These are phyloP conservation scores for Rhinocladiella mackenziei DNA, from an alignment of 2,329 filamentous ascomycete genomes.

Conservation along the genomic window DNA sequence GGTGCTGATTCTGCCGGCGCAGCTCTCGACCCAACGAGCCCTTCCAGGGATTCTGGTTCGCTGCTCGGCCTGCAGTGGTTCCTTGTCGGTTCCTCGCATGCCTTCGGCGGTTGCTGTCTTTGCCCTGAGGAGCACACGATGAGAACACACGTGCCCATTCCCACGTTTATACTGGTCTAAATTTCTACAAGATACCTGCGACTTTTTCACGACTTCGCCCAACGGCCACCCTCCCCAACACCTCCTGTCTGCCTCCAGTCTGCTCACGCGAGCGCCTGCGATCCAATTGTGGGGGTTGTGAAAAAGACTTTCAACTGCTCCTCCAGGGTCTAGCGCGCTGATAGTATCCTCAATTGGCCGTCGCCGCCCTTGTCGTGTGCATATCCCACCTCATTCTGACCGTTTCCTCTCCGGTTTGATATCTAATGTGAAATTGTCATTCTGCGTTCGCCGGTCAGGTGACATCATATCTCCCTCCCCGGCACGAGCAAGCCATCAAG, in stretches of 20 bases:
- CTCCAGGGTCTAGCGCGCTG: slow-evolving; percentile 5
- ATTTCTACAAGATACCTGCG: slow-evolving; percentile 1
- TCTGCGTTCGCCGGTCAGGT: slow-evolving; percentile 13
- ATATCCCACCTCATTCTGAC: slow-evolving; percentile 19
- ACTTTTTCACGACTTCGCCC: too few relatives aligned
- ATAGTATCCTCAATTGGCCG: slow-evolving; percentile 16
- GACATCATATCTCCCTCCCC: slow-evolving; percentile 12
- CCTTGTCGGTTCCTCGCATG: slow-evolving; percentile 10
- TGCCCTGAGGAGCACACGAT: slow-evolving; percentile 19
- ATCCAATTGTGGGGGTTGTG: slow-evolving; percentile 17
- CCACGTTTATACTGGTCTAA: slow-evolving; percentile 27
- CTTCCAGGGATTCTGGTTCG: slow-evolving; percentile 15
- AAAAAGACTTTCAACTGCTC: too few relatives aligned
- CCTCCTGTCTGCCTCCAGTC: too few relatives aligned
- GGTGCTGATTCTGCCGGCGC: background rate
- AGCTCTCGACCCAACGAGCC: slow-evolving; percentile 3
- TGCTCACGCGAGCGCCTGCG: slow-evolving; percentile 27
- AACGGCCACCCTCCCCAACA: slow-evolving; percentile 1
- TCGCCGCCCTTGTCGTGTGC: slow-evolving; percentile 13
- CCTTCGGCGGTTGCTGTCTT: background rate
- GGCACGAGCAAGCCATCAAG: too few relatives aligned
- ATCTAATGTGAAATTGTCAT: slow-evolving; percentile 12
- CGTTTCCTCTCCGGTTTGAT: slow-evolving; percentile 10
- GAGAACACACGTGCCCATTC: slow-evolving; percentile 21
- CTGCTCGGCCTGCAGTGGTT: slow-evolving; percentile 14